Base-by-base conservation (phyloP, 140 eudicot genomes). In the Flaveria floridana region DNA sequence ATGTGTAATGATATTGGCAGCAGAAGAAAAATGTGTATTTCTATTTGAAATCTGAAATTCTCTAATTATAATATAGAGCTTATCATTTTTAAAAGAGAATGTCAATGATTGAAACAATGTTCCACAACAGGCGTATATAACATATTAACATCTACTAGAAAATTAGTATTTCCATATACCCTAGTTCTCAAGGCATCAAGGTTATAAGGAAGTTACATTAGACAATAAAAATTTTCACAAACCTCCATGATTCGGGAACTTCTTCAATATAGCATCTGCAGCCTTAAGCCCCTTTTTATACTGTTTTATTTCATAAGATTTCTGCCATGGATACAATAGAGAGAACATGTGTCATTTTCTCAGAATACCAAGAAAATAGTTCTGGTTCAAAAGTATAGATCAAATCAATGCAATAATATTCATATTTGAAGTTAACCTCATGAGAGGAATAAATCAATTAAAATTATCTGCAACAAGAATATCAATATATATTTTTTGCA, bases 221-320 rank as follows among this genome's bases (percentile, higher is more conserved):
- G 28, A 30, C 42, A n/a, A 51, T 21, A 12, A 74, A 74, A 52
- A n/a, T n/a, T 20, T 78, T 52, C 20, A 68, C 90, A 62, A 76
- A 95, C 99, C 99, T 91, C 99, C 99, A 89, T 95, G 99, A 68
- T 95, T 83, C 62, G 99, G 99, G 78, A 87, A 95, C 83, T 95
- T 95, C 83, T 87, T 95, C 78, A 95, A 75, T 75, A 95, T 95
- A 51, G 96, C 46, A 81, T 95, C 99, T 50, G 99, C 99, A 74
- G 99, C 99, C 88, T 91, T 95, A 72, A 95, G 74, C 59, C 99
- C 99, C 87, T 95, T 95, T 75, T 95, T 95, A 73, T 95, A 95
- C 81, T 95, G 99, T 65, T 95, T 95, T 41, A 97, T 91, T 82
- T 95, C 99, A 71, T 95, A 95, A 13, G 97, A 95, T 95, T 91